Evolutionary conservation across 495 filamentous ascomycete genomes (phyloP), one percentile per base, ranked within the genome.

Genomic region (Cercophora sp.): DNA sequence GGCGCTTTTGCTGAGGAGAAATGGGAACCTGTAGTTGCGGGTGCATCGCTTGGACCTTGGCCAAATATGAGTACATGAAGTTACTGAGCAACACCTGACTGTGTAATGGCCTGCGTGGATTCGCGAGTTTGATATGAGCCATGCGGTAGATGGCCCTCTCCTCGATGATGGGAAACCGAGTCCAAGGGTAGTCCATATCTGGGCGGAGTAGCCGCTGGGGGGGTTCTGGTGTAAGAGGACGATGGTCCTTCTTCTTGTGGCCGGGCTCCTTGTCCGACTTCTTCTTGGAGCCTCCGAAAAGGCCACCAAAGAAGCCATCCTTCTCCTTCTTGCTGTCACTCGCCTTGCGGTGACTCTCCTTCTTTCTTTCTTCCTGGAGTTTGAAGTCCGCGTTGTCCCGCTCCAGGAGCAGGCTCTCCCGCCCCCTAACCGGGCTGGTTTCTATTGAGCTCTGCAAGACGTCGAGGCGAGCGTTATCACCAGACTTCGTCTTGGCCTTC

Each of bases 61-160:
- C 94, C 56, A 99, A 80, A 67, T 99, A 99, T 25, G 88, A 92
- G 75, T 99, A 99, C 93, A 99, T 99, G 69, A 99, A 99, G 62
- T 99, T 99, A 70, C 91, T 96, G 59, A 99, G 84, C 46, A 99
- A 78, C 20, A 99, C 93, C 65, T 99, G 93, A 39, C 91, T 96
- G 61, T 95, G 89, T 27, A 99, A 71, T 34, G 91, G 87, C 24
- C 93, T 85, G 9, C 93, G 84, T 26, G 93, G 93, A 64, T 99
- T 99, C 3, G 93, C 93, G 46, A 99, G 86, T 69, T 99, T 99
- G 70, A 97, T 91, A 67, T 99, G 93, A 10, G 93, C 93, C 86
- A 99, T 96, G 46, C 93, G 80, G 65, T 99, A 99, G 51, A 99
- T 99, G 26, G 93, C 94, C 40, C 94, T 79, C 70, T 99, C 93